phyloP scores from a whole-genome alignment of 495 filamentous ascomycete species.

The Talaromyces thailandensis region DNA sequence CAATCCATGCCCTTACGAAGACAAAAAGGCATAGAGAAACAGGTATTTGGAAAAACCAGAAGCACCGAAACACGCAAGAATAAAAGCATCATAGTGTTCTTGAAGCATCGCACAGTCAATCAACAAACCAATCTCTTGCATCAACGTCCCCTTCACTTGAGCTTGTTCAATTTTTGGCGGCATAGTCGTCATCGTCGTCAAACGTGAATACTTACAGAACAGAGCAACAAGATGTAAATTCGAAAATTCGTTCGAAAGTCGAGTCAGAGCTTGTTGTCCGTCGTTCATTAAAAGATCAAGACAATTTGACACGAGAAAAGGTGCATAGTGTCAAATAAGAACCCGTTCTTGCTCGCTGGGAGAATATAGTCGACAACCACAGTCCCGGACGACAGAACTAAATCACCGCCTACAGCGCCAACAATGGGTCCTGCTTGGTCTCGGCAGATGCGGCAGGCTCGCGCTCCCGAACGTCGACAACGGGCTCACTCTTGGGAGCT shows the following conservation, averaged over 20 bases:
- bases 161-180: slow-evolving; percentile 9
- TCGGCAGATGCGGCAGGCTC: slow-evolving; percentile 4
- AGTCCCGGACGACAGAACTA: not conserved
- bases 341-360: not conserved
- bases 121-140: not conserved
- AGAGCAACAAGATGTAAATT: slow-evolving; percentile 13
- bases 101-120: not conserved
- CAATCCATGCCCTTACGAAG: not conserved
- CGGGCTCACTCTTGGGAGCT: slow-evolving; percentile 49
- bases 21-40: not conserved
- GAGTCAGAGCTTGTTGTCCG: not conserved
- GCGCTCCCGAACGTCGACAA: slow-evolving; percentile 19
- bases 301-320: slow-evolving; percentile 11
- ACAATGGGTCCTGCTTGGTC: slow-evolving; percentile 9
- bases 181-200: slow-evolving; percentile 10
- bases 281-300: slow-evolving; percentile 5
- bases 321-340: slow-evolving; percentile 21
- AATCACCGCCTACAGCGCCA: not conserved
- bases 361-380: not conserved
- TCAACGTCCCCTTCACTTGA: not conserved
- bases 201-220: slow-evolving; percentile 10
- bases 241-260: not conserved
- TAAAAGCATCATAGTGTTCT: not conserved
- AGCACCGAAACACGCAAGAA: not conserved
- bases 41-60: not conserved